Evolutionary conservation across 2,329 filamentous ascomycete genomes (phyloP).

Genomic region (Talaromyces islandicus): DNA sequence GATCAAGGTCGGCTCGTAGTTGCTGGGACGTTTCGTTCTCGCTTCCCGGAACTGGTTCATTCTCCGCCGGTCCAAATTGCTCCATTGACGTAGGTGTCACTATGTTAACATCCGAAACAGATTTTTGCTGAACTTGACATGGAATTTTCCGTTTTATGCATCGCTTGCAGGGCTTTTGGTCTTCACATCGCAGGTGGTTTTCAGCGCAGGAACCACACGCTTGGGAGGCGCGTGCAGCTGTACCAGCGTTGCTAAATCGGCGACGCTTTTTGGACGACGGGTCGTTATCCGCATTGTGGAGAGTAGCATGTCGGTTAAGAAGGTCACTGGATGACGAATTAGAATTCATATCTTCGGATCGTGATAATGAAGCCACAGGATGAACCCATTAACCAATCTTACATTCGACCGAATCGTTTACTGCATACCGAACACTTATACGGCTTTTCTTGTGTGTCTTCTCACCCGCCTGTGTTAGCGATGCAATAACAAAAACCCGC

Average conservation of each 20-base stretch:
- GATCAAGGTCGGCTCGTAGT: not conserved
- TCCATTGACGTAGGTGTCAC: not conserved
- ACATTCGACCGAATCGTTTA: slow-evolving; percentile 27
- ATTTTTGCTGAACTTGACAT: slow-evolving; percentile 1
- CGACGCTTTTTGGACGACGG: slow-evolving; percentile 15
- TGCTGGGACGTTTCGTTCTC: not conserved
- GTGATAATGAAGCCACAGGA: too few relatives aligned
- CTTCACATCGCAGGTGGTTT: slow-evolving; percentile 25
- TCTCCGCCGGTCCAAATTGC: not conserved
- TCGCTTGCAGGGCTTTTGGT: slow-evolving; percentile 25
- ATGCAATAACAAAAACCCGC: not conserved
- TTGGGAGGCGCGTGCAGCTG: slow-evolving; percentile 16
- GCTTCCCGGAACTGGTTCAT: not conserved
- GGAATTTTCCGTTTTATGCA: slow-evolving; percentile 20
- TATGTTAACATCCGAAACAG: not conserved
- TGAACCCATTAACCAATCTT: not conserved
- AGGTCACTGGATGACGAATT: slow-evolving; percentile 16
- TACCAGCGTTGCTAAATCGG: slow-evolving; percentile 1
- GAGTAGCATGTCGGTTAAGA: slow-evolving; percentile 5
- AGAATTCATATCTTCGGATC: not conserved
- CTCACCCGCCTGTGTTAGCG: not conserved
- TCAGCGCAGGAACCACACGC: slow-evolving; percentile 24
- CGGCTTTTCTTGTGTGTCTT: slow-evolving; percentile 27
- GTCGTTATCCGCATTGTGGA: slow-evolving; percentile 3
- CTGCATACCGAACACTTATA: slow-evolving; percentile 24